Evolutionary conservation across 2,329 filamentous ascomycete genomes (phyloP).

Genomic region (Colletotrichum brevisporum): DNA sequence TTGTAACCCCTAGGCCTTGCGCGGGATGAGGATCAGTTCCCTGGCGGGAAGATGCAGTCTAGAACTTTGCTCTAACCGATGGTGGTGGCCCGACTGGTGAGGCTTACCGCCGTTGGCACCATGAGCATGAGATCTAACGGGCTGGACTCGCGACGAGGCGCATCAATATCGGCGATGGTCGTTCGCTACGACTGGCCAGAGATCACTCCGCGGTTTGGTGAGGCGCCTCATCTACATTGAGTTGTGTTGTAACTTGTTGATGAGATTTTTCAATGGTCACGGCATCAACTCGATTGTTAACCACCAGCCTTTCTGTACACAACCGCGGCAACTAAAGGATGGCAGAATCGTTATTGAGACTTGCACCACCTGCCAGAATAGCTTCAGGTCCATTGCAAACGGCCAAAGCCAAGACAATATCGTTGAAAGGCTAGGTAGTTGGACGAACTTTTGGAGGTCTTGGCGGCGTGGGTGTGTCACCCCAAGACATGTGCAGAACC

Average conservation of each 20-base stretch:
- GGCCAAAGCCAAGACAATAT: constrained; percentile 14
- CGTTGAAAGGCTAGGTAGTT: neutral
- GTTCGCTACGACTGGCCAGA: neutral
- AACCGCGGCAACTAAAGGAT: no score
- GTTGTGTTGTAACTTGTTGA: no score
- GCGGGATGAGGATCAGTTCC: constrained; percentile 27
- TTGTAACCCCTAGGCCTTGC: neutral
- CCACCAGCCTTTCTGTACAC: no score
- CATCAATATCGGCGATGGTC: neutral
- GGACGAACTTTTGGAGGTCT: constrained; percentile 9
- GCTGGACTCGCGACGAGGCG: neutral
- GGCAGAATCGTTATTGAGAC: no score
- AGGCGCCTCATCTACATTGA: neutral
- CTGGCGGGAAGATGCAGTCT: constrained; percentile 19
- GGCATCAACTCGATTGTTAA: no score
- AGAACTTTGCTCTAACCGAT: constrained; percentile 21
- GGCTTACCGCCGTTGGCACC: neutral
- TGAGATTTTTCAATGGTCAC: no score
- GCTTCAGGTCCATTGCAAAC: no score
- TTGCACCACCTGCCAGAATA: no score
- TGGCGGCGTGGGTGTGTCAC: neutral
- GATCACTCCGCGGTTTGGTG: neutral
- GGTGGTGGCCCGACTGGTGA: neutral
- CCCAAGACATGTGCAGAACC: constrained; percentile 3
- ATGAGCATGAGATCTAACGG: constrained; percentile 5